These are phyloP conservation scores for Xerocomellus amylosporus DNA, from an alignment of 768 basidiomycete species.

Conservation along the genomic window DNA sequence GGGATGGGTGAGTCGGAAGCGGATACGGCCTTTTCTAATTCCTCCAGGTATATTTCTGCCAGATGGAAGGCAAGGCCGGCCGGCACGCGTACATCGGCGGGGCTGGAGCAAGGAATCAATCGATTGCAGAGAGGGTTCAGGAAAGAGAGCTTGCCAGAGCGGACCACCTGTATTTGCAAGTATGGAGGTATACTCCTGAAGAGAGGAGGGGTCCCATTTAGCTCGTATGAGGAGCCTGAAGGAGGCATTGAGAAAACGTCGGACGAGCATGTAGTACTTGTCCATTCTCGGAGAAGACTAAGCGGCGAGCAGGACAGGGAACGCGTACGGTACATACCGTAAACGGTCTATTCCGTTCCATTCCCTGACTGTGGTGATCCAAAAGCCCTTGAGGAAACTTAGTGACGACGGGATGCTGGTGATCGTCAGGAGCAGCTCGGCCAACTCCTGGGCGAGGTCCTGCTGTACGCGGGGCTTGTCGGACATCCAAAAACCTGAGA, in stretches of 20 bases:
- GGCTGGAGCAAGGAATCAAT: conserved; percentile 40
- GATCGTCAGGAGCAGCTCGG: conserved; percentile 75
- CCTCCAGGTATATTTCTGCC: conserved; percentile 85
- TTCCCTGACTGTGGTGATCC: conserved; percentile 86
- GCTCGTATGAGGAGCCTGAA: conserved; percentile 74
- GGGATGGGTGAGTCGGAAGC: conserved; percentile 31
- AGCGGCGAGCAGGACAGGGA: neutral
- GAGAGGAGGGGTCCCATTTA: conserved; percentile 59
- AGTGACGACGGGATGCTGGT: conserved; percentile 56
- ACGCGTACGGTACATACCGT: conserved; percentile 49
- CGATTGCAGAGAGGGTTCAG: neutral
- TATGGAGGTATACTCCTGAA: conserved; percentile 66
- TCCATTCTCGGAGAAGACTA: conserved; percentile 62
- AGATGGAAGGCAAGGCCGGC: conserved; percentile 80
- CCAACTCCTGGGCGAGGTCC: conserved; percentile 79
- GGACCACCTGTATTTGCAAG: conserved; percentile 71
- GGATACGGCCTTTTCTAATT: conserved; percentile 69
- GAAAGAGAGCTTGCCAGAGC: conserved; percentile 56
- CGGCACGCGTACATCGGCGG: conserved; percentile 70
- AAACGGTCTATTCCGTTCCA: conserved; percentile 92
- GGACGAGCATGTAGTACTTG: conserved; percentile 95
- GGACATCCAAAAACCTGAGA: conserved; percentile 97
- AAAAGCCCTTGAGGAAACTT: conserved; percentile 83
- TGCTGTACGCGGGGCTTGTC: conserved; percentile 98
- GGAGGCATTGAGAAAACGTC: conserved; percentile 81